Base-by-base conservation (phyloP, 169 alveolate genomes). In the Eimeria falciformis region DNA sequence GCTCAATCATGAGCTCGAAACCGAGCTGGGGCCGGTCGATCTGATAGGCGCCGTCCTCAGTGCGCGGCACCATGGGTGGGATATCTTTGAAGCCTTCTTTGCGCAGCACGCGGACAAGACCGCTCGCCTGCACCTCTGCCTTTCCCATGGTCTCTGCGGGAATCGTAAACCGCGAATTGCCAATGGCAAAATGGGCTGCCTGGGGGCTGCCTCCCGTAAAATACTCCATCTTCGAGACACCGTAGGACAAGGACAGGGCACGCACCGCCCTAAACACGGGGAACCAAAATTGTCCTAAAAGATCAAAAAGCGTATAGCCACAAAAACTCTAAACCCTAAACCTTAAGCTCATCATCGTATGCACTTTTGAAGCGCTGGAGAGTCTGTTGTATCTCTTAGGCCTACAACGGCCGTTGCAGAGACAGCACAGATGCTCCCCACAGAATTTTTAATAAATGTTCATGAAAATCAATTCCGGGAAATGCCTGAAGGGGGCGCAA, bases 11-110 rank as follows among this genome's bases (percentile, higher is more conserved):
- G 56, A 89, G 88, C 29, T 53, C 84, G 21, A 89, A 89, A 4
- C 81, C 78, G n/a, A 25, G 55, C 33, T 43, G 88, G 1, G 93
- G 93, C 45, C 93, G 37, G 43, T 43, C 18, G 83, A 89, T 45
- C 53, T 18, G 45, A 53, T 73, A 11, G 23, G 93, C 86, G 43
- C 90, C 90, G 46, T 89, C 90, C 25, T 56, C 89, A 2, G 88
- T 73, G 45, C 29, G n/a, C 2, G 68, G 71, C 3, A 79, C 55
- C 65, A 25, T 66, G 3, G 93, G 93, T 50, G 90, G 90, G 18
- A 89, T 89, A 11, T 89, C 88, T 23, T 89, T 89, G 79, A 89
- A 89, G 27, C 93, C 93, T 73, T 89, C 93, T n/a, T 78, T 71
- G 50, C 87, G 11, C 14, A 66, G 55, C 11, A 89, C 43, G n/a